Evolutionary conservation across 352 stramenopile genomes (phyloP).

Genomic region (Sclerospora graminicola): DNA sequence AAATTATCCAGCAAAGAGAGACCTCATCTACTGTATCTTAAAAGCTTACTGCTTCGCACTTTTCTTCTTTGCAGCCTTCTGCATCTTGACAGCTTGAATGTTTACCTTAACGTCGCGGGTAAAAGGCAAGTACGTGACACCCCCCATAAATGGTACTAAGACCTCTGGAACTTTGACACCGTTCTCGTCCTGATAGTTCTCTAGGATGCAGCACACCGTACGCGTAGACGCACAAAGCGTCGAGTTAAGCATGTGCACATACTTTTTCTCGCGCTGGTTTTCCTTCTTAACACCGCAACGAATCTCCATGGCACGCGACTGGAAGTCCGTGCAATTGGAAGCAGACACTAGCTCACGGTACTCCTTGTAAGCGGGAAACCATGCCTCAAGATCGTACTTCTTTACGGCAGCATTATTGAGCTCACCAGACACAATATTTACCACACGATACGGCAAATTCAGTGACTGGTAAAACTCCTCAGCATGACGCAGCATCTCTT

Average conservation of each 20-base stretch:
- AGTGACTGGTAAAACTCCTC: slow-evolving; percentile 99
- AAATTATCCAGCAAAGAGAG: too few species aligned
- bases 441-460: slow-evolving; percentile 96
- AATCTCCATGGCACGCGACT: slow-evolving; percentile 96
- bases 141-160: slow-evolving; percentile 97
- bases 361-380: slow-evolving; percentile 98
- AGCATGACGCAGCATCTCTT: slow-evolving; percentile 87
- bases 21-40: too few species aligned
- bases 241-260: slow-evolving; percentile 98
- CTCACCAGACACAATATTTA: slow-evolving; percentile 97
- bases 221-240: slow-evolving; percentile 97
- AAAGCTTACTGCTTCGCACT: slow-evolving; percentile 44
- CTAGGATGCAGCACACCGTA: slow-evolving; percentile 98
- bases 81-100: slow-evolving; percentile 89
- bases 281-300: slow-evolving; percentile 94
- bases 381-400: slow-evolving; percentile 99
- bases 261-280: slow-evolving; percentile 93
- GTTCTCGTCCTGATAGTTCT: slow-evolving; percentile 97
- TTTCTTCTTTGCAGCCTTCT: slow-evolving; percentile 93
- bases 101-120: slow-evolving; percentile 90
- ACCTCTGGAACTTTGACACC: slow-evolving; percentile 96
- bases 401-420: slow-evolving; percentile 99
- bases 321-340: slow-evolving; percentile 99
- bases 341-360: slow-evolving; percentile 99
- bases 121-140: slow-evolving; percentile 98